Percentiles rank a stretch among this genome's conserved stretches.
phyloP scores from a whole-genome alignment of 139 green algal species.

The Tetraselmis striata region DNA sequence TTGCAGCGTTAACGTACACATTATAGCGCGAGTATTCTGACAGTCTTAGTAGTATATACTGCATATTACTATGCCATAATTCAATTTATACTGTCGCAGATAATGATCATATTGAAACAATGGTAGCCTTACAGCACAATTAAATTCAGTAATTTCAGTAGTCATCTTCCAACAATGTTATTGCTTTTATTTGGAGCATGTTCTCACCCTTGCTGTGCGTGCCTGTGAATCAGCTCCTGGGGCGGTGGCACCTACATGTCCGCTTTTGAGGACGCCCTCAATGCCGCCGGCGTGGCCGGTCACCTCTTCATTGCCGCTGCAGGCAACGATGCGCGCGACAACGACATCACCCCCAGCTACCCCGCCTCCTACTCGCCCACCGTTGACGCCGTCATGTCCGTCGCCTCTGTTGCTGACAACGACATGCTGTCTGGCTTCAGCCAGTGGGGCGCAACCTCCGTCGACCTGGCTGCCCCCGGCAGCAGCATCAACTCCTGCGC shows the following conservation, averaged over 20 bases:
- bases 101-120: not conserved
- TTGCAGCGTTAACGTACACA: not conserved
- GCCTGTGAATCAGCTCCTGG: not conserved
- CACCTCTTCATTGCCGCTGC: not conserved
- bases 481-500: slow-evolving; percentile 6
- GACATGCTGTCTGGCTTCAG: not conserved
- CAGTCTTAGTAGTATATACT: not conserved
- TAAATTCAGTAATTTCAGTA: too few species aligned
- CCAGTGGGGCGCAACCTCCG: not conserved
- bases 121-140: not conserved
- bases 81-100: not conserved
- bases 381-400: not conserved
- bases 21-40: not conserved
- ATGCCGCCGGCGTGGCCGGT: not conserved
- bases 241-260: not conserved
- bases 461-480: not conserved
- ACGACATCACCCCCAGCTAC: slow-evolving; percentile 6
- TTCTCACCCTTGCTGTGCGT: not conserved
- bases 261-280: not conserved
- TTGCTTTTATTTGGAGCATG: too few species aligned
- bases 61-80: not conserved
- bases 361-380: slow-evolving; percentile 1
- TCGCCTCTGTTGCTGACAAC: not conserved
- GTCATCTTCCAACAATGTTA: too few species aligned
- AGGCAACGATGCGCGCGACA: not conserved